phyloP scores from a whole-genome alignment of 257 asterid genomes.

The Jaltomata sinuosa region DNA sequence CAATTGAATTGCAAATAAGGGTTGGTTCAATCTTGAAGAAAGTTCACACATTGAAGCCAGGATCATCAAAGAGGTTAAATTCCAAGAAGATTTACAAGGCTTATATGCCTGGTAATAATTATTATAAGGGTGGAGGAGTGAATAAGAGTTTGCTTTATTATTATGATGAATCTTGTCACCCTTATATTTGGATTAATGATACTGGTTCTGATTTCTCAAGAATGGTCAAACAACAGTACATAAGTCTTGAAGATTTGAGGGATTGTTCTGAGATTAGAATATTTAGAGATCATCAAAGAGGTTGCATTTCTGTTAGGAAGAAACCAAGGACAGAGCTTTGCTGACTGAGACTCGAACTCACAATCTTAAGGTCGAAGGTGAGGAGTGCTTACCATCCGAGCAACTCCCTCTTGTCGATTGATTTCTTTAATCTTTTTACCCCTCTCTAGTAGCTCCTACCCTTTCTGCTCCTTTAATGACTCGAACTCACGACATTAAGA shows the following conservation, averaged over 20 bases:
- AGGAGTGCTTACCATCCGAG: too few species aligned
- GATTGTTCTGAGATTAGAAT: conserved; percentile 73
- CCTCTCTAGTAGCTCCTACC: too few species aligned
- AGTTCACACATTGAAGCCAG: conserved; percentile 63
- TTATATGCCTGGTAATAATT: conserved; percentile 46
- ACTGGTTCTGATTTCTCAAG: conserved; percentile 58
- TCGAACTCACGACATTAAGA: too few species aligned
- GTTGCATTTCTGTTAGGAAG: conserved; percentile 62
- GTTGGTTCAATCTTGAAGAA: conserved; percentile 75
- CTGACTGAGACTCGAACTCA: neutral
- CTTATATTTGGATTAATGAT: conserved; percentile 85
- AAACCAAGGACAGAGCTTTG: conserved; percentile 56
- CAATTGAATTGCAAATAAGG: conserved; percentile 64
- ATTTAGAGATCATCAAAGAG: conserved; percentile 66
- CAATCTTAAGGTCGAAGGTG: too few species aligned
- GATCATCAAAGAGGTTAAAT: conserved; percentile 63
- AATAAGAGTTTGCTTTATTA: conserved; percentile 57
- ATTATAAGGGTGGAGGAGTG: conserved; percentile 34
- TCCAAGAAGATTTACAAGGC: conserved; percentile 73
- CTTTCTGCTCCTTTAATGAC: too few species aligned
- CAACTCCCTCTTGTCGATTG: neutral
- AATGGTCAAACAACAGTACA: conserved; percentile 81
- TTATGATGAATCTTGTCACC: conserved; percentile 82
- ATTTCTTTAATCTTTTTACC: too few species aligned
- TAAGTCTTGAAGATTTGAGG: conserved; percentile 74